Evolutionary conservation across 2,329 filamentous ascomycete species (phyloP), one percentile per base, ranked within the genome.

Genomic region (Blumeria graminis): DNA sequence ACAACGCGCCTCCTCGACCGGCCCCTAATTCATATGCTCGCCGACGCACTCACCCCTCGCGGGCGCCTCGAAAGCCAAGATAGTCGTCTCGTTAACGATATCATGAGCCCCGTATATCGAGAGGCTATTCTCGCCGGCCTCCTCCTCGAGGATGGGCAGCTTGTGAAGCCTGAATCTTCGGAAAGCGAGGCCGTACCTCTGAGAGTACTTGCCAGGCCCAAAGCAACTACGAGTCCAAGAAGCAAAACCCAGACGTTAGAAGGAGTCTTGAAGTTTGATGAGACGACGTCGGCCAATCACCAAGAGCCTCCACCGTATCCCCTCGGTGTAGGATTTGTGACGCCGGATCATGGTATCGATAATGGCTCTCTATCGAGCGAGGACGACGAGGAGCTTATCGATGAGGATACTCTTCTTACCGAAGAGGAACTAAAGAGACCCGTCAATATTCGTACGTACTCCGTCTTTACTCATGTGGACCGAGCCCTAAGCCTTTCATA

Each of bases 111-210:
- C 1, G 79, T 84, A 65, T 75, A 75, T 59, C 78, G 78, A n/a
- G 87, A 94, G 72, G 85, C 84, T 2, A 84, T 95, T 51, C 72
- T 95, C 50, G 86, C 87, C 0, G 90, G 90, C 0, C 70, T 96
- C 39, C 73, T 88, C 0, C 63, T 66, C 13, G 73, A 78, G 50
- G 75, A 71, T 11, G 76, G 77, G 16, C 82, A 77, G 3, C 88
- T 93, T 71, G 72, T 78, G 62, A 94, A 94, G 74, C 79, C 81
- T 0, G 78, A 83, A 61, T 71, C 66, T 54, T 64, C 61, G 56
- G 65, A 63, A 3, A 62, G 63, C 54, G 63, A 65, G 32, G 64
- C 65, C 34, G 64, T 69, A 3, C 66, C 68, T 57, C 67, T 92
- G 60, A 77, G 77, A 59, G 75, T 89, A 28, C 14, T 53, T 14